Conservation (phyloP, 257 asterid species). For the Lycium ferocissimum region DNA sequence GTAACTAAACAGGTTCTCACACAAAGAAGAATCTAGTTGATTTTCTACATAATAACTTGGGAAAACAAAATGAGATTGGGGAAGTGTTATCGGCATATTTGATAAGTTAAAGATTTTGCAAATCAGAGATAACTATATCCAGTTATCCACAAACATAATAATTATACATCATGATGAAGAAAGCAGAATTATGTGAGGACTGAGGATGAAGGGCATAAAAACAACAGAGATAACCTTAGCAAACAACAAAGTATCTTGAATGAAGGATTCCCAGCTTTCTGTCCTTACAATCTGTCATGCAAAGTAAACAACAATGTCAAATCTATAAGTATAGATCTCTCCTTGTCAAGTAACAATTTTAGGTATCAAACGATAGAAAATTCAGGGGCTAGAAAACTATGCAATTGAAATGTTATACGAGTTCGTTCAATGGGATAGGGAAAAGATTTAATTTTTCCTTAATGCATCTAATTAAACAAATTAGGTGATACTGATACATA, state of each 20-base stretch:
- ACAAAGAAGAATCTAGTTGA: not conserved
- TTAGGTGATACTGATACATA: not conserved
- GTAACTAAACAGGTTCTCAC: not conserved
- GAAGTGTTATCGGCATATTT: not conserved
- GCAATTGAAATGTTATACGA: not conserved
- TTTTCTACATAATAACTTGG: not conserved
- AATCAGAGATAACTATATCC: not conserved
- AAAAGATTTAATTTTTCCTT: not conserved
- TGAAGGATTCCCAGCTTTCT: slow-evolving; percentile 89
- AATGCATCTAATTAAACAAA: not conserved
- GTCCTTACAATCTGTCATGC: slow-evolving; percentile 69
- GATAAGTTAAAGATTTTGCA: not conserved
- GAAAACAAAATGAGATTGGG: not conserved
- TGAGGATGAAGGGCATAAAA: slow-evolving; percentile 26
- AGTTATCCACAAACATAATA: not conserved
- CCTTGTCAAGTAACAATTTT: not conserved
- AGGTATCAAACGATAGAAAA: not conserved
- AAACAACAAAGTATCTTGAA: slow-evolving; percentile 63
- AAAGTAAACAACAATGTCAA: slow-evolving; percentile 34
- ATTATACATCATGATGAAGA: not conserved
- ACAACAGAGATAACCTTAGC: slow-evolving; percentile 64
- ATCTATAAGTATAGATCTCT: slow-evolving; percentile 8
- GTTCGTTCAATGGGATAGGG: not conserved
- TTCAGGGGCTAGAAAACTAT: not conserved
- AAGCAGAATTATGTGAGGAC: slow-evolving; percentile 23